These are phyloP conservation scores for Blastobotrys arbuscula DNA, from an alignment of 1,139 yeast genomes.

Conservation along the genomic window DNA sequence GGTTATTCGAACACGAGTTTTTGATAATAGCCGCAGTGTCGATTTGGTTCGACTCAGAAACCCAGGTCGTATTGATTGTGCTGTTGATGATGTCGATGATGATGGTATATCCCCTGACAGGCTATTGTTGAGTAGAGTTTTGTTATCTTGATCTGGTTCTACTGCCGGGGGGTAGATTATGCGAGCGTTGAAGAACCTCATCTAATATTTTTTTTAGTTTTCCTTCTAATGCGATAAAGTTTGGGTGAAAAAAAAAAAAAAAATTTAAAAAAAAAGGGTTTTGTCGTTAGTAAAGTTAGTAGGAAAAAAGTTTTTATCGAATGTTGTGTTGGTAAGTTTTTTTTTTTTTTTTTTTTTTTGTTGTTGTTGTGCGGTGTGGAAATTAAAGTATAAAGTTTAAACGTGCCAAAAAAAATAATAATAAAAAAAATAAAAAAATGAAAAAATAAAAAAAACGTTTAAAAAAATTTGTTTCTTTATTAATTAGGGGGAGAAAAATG, in stretches of 20 bases:
- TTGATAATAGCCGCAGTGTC: not conserved
- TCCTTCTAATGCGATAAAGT: not conserved
- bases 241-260: too few species aligned
- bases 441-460: too few species aligned
- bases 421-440: too few species aligned
- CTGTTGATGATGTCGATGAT: not conserved
- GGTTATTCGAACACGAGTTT: slow-evolving; percentile 11
- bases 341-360: not conserved
- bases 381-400: too few species aligned
- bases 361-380: too few species aligned
- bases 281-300: too few species aligned
- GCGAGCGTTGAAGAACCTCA: not conserved
- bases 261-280: too few species aligned
- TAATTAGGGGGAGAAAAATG: too few species aligned
- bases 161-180: slow-evolving; percentile 1
- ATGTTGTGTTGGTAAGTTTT: not conserved
- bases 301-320: too few species aligned
- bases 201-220: not conserved
- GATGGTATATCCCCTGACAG: not conserved
- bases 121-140: not conserved
- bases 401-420: too few species aligned
- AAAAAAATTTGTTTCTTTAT: too few species aligned
- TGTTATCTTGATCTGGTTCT: not conserved
- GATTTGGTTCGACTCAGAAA: not conserved
- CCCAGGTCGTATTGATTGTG: not conserved